Percentiles rank a stretch among this genome's conserved stretches.
These are phyloP conservation scores for Aspergillus panamensis DNA, from an alignment of 495 filamentous ascomycete genomes.

Conservation along the genomic window DNA sequence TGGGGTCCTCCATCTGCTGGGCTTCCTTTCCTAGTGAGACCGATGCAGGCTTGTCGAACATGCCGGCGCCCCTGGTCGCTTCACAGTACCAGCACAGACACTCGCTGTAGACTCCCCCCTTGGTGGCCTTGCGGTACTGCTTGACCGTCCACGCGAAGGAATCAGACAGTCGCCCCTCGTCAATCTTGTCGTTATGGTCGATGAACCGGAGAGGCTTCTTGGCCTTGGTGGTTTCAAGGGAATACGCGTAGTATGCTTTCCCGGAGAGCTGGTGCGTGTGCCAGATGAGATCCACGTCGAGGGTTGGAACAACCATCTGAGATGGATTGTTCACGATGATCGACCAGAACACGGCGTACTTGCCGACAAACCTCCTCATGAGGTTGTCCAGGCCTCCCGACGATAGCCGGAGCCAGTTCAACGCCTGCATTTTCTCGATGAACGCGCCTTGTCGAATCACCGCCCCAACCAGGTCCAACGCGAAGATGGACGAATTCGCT, in stretches of 20 bases:
- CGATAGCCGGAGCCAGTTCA: conserved; percentile 73
- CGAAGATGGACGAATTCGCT: conserved; percentile 65
- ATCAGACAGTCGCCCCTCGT: conserved; percentile 56
- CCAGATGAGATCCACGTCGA: conserved; percentile 85
- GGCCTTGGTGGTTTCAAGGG: conserved; percentile 9
- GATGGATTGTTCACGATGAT: conserved; percentile 57
- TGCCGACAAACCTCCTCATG: conserved; percentile 60
- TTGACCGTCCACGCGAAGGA: conserved; percentile 73
- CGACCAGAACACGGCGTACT: conserved; percentile 65
- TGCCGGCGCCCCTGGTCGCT: conserved; percentile 45
- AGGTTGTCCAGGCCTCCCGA: conserved; percentile 46
- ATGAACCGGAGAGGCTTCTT: conserved; percentile 44
- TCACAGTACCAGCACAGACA: conserved; percentile 93
- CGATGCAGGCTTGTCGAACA: conserved; percentile 16
- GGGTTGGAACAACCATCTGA: conserved; percentile 67
- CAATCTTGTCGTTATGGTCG: conserved; percentile 84
- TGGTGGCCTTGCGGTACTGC: conserved; percentile 57
- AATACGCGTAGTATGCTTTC: conserved; percentile 55
- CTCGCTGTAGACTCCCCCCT: conserved; percentile 65
- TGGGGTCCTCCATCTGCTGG: conserved; percentile 34
- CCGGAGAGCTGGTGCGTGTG: conserved; percentile 61
- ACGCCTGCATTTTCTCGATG: conserved; percentile 73
- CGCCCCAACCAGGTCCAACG: conserved; percentile 70
- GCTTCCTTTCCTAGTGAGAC: conserved; percentile 41
- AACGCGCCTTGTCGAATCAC: conserved; percentile 77